Evolutionary conservation across 2,329 filamentous ascomycete species (phyloP).

Genomic region (Clarireedia sp.): DNA sequence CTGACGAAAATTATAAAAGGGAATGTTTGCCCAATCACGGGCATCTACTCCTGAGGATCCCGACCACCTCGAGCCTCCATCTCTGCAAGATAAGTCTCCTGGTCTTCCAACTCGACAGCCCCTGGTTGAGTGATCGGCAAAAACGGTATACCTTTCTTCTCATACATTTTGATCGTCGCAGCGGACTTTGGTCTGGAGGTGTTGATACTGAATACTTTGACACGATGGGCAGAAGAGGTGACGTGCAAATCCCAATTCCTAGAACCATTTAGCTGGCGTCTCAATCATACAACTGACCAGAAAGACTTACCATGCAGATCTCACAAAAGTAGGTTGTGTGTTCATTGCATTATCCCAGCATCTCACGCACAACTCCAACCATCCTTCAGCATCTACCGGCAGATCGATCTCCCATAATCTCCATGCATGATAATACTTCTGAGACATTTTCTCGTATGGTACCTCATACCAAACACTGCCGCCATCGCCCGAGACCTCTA

Average conservation of each 20-base stretch:
- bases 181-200: slow-evolving; percentile 29
- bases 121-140: slow-evolving; percentile 13
- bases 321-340: slow-evolving; percentile 48
- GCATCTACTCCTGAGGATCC: slow-evolving; percentile 4
- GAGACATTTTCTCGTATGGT: slow-evolving; percentile 49
- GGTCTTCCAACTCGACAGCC: slow-evolving; percentile 2
- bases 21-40: neutral
- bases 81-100: slow-evolving; percentile 5
- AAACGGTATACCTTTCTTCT: slow-evolving; percentile 11
- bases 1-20: neutral
- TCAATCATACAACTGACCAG: neutral
- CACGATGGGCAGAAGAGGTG: slow-evolving; percentile 52
- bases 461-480: slow-evolving; percentile 60
- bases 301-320: slow-evolving; percentile 38
- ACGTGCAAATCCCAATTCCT: slow-evolving; percentile 59
- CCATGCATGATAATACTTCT: slow-evolving; percentile 58
- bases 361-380: slow-evolving; percentile 50
- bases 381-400: slow-evolving; percentile 54
- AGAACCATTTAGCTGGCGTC: neutral
- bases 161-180: slow-evolving; percentile 9
- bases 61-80: slow-evolving; percentile 7
- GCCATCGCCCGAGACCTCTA: slow-evolving; percentile 57
- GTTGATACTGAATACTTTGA: slow-evolving; percentile 57
- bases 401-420: slow-evolving; percentile 55
- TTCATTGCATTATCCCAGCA: slow-evolving; percentile 57